Evolutionary conservation across 2,329 filamentous ascomycete genomes (phyloP), one percentile per base, ranked within the genome.

Genomic region (Penicillium fuscoglaucum): DNA sequence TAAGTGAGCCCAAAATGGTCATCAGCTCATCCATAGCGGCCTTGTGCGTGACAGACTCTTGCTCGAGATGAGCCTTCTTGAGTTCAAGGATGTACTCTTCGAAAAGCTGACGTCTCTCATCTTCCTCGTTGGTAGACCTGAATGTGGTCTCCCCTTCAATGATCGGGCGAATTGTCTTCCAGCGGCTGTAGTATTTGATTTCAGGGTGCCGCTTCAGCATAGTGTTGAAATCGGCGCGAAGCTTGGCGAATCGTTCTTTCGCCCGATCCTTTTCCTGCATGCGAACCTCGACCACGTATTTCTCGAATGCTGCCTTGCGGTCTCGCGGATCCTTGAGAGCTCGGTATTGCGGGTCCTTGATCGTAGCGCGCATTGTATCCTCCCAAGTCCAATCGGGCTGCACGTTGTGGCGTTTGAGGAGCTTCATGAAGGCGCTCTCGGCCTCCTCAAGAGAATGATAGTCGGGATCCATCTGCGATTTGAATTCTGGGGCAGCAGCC

Each of bases 151-250:
- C 95, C 50, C 90, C 90, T 76, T 98, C 91, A 62, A 99, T 91
- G 64, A 97, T 96, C 10, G 92, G 91, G 50, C 91, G 88, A 53
- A 93, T 95, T 17, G 91, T 97, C 83, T 92, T 96, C 95, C 95
- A 99, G 61, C 92, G 89, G 43, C 93, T 97, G 76, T 96, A 97
- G 74, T 97, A 87, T 76, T 93, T 95, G 76, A 99, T 98, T 76
- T 99, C 95, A 61, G 93, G 92, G 75, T 99, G 93, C 65, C 92
- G 93, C 77, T 89, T 91, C 66, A 99, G 84, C 95, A 99, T 99
- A 55, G 88, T 93, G 66, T 90, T 89, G 76, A 99, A 99, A 81
- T 98, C 95, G 75, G 90, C 84, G 70, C 92, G 90, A 71, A 98
- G 83, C 80, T 97, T 98, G 68, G 90, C 84, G 75, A 96, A 83